phyloP scores from a whole-genome alignment of 208 protist species.

The Leishmania tropica region DNA sequence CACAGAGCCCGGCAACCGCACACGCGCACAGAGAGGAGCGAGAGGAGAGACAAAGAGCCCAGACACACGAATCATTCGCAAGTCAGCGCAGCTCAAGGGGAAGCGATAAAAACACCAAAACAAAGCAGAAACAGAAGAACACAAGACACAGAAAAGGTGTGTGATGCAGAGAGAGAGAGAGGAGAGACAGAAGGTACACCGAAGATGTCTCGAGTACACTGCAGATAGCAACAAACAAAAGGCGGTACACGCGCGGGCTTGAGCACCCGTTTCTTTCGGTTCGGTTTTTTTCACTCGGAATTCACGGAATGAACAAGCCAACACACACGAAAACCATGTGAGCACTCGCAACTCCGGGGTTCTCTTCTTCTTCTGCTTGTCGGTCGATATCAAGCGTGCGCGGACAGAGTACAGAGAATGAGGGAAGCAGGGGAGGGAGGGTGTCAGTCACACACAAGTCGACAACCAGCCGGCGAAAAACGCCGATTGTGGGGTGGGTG shows the following conservation, averaged over 20 bases:
- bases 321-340: background rate
- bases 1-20: background rate
- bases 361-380: background rate
- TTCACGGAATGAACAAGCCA: background rate
- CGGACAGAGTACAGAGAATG: background rate
- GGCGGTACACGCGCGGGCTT: background rate
- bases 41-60: background rate
- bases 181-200: background rate
- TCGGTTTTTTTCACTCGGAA: too few relatives aligned
- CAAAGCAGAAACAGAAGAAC: background rate
- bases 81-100: background rate
- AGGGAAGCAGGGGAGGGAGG: background rate
- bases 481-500: background rate
- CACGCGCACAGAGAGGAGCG: background rate
- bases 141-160: background rate
- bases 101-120: background rate
- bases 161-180: background rate
- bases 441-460: background rate
- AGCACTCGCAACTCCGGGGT: background rate
- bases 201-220: background rate
- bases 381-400: background rate
- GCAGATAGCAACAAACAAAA: background rate
- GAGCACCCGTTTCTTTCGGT: too few relatives aligned
- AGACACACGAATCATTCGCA: background rate
- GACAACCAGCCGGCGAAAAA: background rate